A percentile compares a stretch with the other conserved stretches of the same genome.
phyloP scores from a whole-genome alignment of 2,329 filamentous ascomycete species.

The Fusarium penzigii region DNA sequence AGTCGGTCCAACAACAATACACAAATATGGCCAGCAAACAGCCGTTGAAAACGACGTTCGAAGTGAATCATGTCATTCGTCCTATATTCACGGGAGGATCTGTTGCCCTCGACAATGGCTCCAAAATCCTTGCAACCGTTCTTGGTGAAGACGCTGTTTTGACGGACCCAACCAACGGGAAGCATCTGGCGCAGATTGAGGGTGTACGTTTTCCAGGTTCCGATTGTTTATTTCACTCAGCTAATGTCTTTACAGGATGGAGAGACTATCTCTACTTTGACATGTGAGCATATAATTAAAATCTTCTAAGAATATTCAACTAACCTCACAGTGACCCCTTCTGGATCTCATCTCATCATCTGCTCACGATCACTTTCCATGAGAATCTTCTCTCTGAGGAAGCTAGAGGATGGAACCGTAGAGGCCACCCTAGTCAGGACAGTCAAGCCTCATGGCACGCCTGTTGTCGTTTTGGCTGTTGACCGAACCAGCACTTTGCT shows the following conservation, averaged over 20 bases:
- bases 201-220: slow-evolving; percentile 56
- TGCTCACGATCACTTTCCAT: slow-evolving; percentile 96
- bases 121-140: slow-evolving; percentile 80
- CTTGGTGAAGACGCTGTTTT: slow-evolving; percentile 91
- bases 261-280: slow-evolving; percentile 75
- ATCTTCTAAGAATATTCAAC: slow-evolving; percentile 3
- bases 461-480: slow-evolving; percentile 82
- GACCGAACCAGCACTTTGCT: slow-evolving; percentile 87
- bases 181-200: slow-evolving; percentile 82
- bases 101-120: slow-evolving; percentile 78
- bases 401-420: slow-evolving; percentile 58
- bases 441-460: slow-evolving; percentile 85
- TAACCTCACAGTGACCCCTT: slow-evolving; percentile 70
- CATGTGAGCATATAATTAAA: slow-evolving; percentile 44
- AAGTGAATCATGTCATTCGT: slow-evolving; percentile 77
- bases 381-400: slow-evolving; percentile 79
- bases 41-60: slow-evolving; percentile 83
- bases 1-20: slow-evolving; percentile 9
- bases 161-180: slow-evolving; percentile 80
- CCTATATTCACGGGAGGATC: slow-evolving; percentile 94
- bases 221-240: neutral
- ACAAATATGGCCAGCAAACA: slow-evolving; percentile 58
- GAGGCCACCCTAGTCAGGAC: slow-evolving; percentile 72
- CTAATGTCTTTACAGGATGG: slow-evolving; percentile 59
- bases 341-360: slow-evolving; percentile 81